Percentiles rank a stretch among this genome's conserved stretches.
Evolutionary conservation across 495 filamentous ascomycete genomes (phyloP).

Genomic region (Penicillium robsamsonii): DNA sequence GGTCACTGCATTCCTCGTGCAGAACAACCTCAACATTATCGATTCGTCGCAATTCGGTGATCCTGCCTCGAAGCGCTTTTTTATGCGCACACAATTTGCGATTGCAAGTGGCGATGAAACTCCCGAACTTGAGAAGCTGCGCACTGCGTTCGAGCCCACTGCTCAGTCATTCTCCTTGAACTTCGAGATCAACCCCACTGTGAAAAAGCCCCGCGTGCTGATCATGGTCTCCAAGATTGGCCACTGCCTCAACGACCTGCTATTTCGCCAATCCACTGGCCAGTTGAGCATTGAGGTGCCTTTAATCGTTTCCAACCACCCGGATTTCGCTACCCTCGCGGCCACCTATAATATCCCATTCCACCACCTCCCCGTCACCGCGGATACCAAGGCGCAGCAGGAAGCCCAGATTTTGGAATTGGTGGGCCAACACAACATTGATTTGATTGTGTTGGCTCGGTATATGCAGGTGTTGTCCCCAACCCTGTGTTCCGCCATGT

Average conservation of each 20-base stretch:
- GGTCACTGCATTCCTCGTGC: slow-evolving; percentile 66
- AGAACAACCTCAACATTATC: slow-evolving; percentile 66
- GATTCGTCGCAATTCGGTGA: slow-evolving; percentile 75
- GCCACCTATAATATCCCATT: slow-evolving; percentile 69
- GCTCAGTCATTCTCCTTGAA: slow-evolving; percentile 57
- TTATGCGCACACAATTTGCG: slow-evolving; percentile 74
- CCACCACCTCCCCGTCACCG: slow-evolving; percentile 68
- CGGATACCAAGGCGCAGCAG: slow-evolving; percentile 66
- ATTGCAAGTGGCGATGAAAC: slow-evolving; percentile 38
- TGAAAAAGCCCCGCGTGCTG: slow-evolving; percentile 64
- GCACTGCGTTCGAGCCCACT: slow-evolving; percentile 49
- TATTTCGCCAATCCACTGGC: slow-evolving; percentile 62
- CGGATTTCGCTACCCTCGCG: slow-evolving; percentile 64
- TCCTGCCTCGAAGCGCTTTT: slow-evolving; percentile 62
- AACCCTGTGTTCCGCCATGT: slow-evolving; percentile 67
- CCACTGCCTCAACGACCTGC: slow-evolving; percentile 76
- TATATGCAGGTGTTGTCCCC: slow-evolving; percentile 82
- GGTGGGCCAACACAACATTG: slow-evolving; percentile 59
- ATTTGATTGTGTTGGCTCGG: slow-evolving; percentile 72
- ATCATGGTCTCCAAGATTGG: slow-evolving; percentile 84
- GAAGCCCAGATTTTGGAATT: slow-evolving; percentile 64
- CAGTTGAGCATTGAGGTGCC: slow-evolving; percentile 66
- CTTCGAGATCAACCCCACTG: slow-evolving; percentile 60
- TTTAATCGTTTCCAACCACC: slow-evolving; percentile 68
- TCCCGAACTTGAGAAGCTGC: slow-evolving; percentile 44